Evolutionary conservation across 352 stramenopile species (phyloP), one percentile per base, ranked within the genome.

Genomic region (Globisporangium takayamanum): DNA sequence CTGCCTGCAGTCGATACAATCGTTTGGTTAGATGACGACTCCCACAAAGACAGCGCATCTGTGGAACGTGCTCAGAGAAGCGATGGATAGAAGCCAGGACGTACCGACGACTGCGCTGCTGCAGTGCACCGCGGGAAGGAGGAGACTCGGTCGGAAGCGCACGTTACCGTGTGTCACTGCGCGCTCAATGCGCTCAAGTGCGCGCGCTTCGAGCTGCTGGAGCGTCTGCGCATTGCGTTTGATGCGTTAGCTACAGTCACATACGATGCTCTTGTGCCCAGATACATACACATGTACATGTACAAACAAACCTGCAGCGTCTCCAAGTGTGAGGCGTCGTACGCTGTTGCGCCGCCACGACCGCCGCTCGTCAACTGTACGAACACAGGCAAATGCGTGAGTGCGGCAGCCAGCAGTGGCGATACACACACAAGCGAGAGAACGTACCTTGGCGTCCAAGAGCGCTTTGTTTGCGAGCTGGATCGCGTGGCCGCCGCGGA

Each of bases 111-210:
- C 53, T 6, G 68, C 60, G 62, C 78, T 89, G 56, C 68, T 83
- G 48, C 78, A 71, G 25, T 83, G 53, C 2, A 88, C 66, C 4
- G 74, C 62, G 26, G 84, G 75, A 11, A 88, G 61, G 57, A 84
- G 50, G 11, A 82, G 48, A 66, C 84, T 94, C 28, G 84, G 84
- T 20, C 84, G 81, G 63, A 91, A 92, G 8, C 84, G 71, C n/a
- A 84, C 67, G 50, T 65, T 69, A 10, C 78, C 50, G 0, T 66
- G 61, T 14, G 63, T 55, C 7, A 86, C 78, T 11, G 71, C 60
- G 3, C 73, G 52, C 42, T 84, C 67, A 28, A 89, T 66, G 18
- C 82, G 79, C 39, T 76, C 64, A 16, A 89, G 62, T 12, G 72
- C 68, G 16, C 68, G 68, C 11, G 86, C 58, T 58, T 89, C 78